Evolutionary conservation across 257 asterid genomes (phyloP).

Genomic region (Scutellaria barbata): DNA sequence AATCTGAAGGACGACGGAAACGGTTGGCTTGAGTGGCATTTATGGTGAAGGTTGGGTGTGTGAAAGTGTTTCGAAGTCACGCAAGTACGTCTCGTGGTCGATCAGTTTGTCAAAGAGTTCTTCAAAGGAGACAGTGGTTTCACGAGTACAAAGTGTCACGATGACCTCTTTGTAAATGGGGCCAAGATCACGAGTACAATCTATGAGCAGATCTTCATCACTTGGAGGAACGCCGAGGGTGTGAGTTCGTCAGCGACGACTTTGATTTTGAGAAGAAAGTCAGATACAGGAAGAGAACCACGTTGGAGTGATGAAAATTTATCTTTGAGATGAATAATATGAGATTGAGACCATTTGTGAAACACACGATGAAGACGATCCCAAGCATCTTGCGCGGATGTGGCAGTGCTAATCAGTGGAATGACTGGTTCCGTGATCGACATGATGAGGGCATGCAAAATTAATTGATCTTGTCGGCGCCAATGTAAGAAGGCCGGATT

Average conservation of each 20-base stretch:
- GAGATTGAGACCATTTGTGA: neutral
- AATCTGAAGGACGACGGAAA: neutral
- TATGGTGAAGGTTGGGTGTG: neutral
- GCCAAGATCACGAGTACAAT: neutral
- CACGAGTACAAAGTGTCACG: neutral
- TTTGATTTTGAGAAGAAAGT: no score
- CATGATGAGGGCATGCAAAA: neutral
- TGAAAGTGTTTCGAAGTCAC: neutral
- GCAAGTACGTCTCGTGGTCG: neutral
- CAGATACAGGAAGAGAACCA: neutral
- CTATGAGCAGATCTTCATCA: neutral
- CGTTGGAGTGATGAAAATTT: neutral
- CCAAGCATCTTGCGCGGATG: neutral
- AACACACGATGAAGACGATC: neutral
- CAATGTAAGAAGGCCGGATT: neutral
- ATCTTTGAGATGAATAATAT: neutral
- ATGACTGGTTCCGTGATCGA: neutral
- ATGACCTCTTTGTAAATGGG: neutral
- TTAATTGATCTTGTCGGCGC: neutral
- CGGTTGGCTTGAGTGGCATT: neutral
- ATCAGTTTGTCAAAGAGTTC: conserved; percentile 7
- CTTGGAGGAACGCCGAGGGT: neutral
- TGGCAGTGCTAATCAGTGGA: neutral
- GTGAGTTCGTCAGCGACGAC: neutral
- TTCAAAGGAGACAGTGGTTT: neutral